Evolutionary conservation across 768 basidiomycete species (phyloP).

Genomic region (Amanita pallidorosea): DNA sequence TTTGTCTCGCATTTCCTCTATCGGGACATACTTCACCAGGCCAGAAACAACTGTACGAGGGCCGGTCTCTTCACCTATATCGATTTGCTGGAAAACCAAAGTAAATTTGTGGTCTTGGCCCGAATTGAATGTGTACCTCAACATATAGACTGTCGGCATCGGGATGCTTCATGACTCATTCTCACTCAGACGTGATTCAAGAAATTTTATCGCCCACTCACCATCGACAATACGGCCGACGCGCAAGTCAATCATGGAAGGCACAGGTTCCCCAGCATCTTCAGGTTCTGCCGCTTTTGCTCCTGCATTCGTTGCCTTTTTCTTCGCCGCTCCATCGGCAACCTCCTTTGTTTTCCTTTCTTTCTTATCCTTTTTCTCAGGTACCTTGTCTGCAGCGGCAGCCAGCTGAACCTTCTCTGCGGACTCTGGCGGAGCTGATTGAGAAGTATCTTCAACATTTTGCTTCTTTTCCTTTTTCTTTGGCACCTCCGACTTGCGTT

Average conservation of each 20-base stretch:
- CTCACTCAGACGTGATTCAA: neutral
- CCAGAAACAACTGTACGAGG: conserved; percentile 96
- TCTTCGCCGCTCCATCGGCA: conserved; percentile 23
- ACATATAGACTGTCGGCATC: conserved; percentile 98
- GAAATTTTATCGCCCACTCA: conserved; percentile 23
- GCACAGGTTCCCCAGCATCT: conserved; percentile 75
- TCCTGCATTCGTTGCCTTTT: conserved; percentile 23
- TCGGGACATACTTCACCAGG: conserved; percentile 91
- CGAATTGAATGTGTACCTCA: conserved; percentile 40
- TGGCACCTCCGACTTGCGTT: conserved; percentile 58
- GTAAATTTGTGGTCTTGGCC: neutral
- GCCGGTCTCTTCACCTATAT: conserved; percentile 89
- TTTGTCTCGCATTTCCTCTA: conserved; percentile 84
- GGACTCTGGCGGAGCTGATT: conserved; percentile 13
- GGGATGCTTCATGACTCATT: conserved; percentile 86
- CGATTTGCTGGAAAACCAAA: conserved; percentile 62
- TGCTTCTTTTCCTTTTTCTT: conserved; percentile 71
- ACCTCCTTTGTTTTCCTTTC: conserved; percentile 43
- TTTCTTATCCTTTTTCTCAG: conserved; percentile 45
- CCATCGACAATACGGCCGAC: conserved; percentile 90
- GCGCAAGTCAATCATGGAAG: conserved; percentile 95
- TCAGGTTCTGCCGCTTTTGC: conserved; percentile 38
- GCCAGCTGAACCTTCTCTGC: conserved; percentile 13
- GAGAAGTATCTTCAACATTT: conserved; percentile 16
- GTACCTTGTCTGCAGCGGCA: conserved; percentile 13